Base-by-base conservation (phyloP, 1,284 basidiomycete species). In the Phaffia rhodozyma region DNA sequence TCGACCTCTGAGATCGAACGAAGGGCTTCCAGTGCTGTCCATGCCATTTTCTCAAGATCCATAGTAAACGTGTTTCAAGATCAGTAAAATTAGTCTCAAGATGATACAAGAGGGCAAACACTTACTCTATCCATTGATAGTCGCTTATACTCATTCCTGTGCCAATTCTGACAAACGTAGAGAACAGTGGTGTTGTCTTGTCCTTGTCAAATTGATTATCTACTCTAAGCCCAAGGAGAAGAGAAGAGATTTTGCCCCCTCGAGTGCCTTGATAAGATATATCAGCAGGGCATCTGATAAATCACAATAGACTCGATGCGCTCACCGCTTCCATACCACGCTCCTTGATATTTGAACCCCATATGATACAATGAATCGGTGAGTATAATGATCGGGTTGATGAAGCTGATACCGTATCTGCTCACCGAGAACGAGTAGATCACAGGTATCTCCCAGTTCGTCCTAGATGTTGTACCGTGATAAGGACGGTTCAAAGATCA, bases 371-470 rank as follows among this genome's bases (percentile, higher is more conserved):
- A 43, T 11, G 7, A 16, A 11, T 11, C 5, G 38, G 16, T 43
- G 2, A 43, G 13, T 43, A 66, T 21, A 3, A 50, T 20, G 2
- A 2, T 11, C 9, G 7, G 13, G 47, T 61, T 25, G 67, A 2
- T 43, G 6, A 43, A 16, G 38, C 32, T 34, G 20, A 29, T 29
- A 20, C 20, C 38, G 5, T 11, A 16, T 23, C 5, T 53, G 55
- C 56, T 55, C 61, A 85, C 86, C 87, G 27, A 96, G 84, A 38
- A 96, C 89, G 1, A 94, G 76, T 0, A 93, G 82, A 68, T 94
- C 92, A 3, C 91, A 84, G 0, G 88, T 91, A 76, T 93, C 87
- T 9, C 87, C 87, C 82, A 91, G 84, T 68, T 88, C 86, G 67
- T 91, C 89, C 86, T 60, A 25, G 29, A 51, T 16, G 18, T 27